Conservation (phyloP, 768 basidiomycete genomes). For the Coprinopsis marcescibilis region DNA sequence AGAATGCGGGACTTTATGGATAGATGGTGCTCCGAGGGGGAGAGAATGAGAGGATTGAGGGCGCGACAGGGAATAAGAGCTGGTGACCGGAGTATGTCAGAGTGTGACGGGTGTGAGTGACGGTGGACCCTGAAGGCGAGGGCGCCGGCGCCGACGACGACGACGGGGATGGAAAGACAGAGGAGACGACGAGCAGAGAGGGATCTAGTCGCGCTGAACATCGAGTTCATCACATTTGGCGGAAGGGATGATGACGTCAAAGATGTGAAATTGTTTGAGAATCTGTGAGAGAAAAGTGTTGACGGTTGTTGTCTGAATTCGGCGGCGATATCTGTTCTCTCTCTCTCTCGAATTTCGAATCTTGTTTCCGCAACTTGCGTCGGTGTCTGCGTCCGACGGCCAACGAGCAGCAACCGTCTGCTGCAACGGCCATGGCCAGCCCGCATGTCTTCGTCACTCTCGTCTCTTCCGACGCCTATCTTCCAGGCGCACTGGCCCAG, state of each 20-base stretch:
- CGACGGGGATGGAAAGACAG: conserved; percentile 30
- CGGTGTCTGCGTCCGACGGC: conserved; percentile 16
- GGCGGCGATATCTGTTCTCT: background rate
- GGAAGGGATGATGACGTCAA: conserved; percentile 17
- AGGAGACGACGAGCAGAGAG: conserved; percentile 37
- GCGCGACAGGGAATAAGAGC: conserved; percentile 36
- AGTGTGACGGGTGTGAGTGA: background rate
- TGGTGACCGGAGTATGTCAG: conserved; percentile 37
- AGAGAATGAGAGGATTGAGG: conserved; percentile 43
- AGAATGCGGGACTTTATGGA: conserved; percentile 40
- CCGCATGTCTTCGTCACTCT: conserved; percentile 87
- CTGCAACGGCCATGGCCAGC: conserved; percentile 46
- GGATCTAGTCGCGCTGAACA: conserved; percentile 18
- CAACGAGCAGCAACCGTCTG: conserved; percentile 17
- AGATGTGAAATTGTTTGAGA: background rate
- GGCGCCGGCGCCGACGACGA: conserved; percentile 3
- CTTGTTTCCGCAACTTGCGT: conserved; percentile 10
- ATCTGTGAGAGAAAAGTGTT: conserved; percentile 19
- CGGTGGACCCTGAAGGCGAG: background rate
- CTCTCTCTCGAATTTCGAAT: conserved; percentile 5
- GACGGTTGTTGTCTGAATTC: conserved; percentile 21
- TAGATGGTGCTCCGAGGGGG: conserved; percentile 59
- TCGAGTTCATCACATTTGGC: background rate
- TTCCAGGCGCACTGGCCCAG: conserved; percentile 86
- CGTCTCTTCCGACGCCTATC: conserved; percentile 86